A percentile compares a stretch with the other conserved stretches of the same genome.
These are phyloP conservation scores for Trichoderma gamsii DNA, from an alignment of 495 filamentous ascomycete genomes.

Conservation along the genomic window DNA sequence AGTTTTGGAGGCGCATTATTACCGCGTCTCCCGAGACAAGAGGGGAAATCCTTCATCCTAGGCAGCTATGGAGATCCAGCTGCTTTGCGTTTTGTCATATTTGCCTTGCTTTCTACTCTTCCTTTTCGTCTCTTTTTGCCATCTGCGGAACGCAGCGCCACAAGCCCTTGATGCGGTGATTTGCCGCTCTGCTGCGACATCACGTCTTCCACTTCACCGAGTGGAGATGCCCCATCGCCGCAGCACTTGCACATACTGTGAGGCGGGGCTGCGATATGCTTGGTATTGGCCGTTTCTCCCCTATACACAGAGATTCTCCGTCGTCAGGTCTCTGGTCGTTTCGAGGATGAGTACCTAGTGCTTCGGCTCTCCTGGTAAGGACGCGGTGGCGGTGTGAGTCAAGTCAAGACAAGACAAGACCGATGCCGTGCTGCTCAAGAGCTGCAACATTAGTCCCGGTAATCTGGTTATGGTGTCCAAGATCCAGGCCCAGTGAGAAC, in stretches of 20 bases:
- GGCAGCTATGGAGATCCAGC: background rate
- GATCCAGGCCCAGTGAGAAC: background rate
- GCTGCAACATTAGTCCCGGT: constrained; percentile 11
- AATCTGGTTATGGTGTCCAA: constrained; percentile 12
- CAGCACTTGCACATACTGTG: constrained; percentile 2
- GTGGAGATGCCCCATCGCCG: background rate
- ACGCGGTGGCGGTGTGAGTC: constrained; percentile 9
- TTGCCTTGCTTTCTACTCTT: background rate
- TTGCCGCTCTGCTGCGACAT: constrained; percentile 1
- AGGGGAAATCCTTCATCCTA: background rate
- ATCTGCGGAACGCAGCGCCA: background rate
- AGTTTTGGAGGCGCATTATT: constrained; percentile 2
- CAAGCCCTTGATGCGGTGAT: background rate
- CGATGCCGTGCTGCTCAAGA: constrained; percentile 2
- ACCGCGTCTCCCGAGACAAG: constrained; percentile 11
- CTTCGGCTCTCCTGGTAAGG: background rate
- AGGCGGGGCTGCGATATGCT: background rate
- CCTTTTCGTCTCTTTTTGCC: background rate
- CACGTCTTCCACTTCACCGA: background rate
- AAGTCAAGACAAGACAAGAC: background rate
- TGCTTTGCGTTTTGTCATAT: background rate
- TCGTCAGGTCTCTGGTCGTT: no score
- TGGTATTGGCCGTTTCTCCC: background rate
- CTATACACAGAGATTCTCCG: background rate
- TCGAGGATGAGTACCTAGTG: background rate